A percentile compares a stretch with the other conserved stretches of the same genome.
Evolutionary conservation across 2,329 filamentous ascomycete species (phyloP).

Genomic region (Cytospora piceae): DNA sequence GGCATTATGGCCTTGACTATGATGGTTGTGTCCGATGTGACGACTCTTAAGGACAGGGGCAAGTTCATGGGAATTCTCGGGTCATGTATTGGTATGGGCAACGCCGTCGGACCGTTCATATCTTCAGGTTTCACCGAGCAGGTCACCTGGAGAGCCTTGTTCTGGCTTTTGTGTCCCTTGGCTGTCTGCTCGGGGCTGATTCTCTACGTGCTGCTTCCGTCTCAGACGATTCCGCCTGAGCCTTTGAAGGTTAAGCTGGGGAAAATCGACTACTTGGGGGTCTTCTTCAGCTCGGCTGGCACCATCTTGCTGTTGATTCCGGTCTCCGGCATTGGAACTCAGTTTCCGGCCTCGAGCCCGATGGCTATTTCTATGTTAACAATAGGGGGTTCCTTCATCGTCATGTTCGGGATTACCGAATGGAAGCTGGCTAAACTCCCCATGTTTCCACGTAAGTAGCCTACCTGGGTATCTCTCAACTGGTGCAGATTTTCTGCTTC

Average conservation of each 20-base stretch:
- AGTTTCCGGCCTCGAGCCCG: slow-evolving; percentile 57
- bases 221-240: slow-evolving; percentile 47
- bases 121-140: slow-evolving; percentile 44
- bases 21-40: slow-evolving; percentile 65
- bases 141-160: slow-evolving; percentile 48
- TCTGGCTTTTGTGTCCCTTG: slow-evolving; percentile 55
- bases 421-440: slow-evolving; percentile 59
- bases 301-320: slow-evolving; percentile 66
- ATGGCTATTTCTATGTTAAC: slow-evolving; percentile 63
- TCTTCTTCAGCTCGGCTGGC: slow-evolving; percentile 56
- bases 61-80: slow-evolving; percentile 55
- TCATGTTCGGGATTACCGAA: slow-evolving; percentile 58
- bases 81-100: slow-evolving; percentile 46
- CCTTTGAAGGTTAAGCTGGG: slow-evolving; percentile 53
- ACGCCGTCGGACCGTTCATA: slow-evolving; percentile 49
- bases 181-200: slow-evolving; percentile 47
- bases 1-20: slow-evolving; percentile 62
- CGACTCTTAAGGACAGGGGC: slow-evolving; percentile 61
- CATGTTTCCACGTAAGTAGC: slow-evolving; percentile 56
- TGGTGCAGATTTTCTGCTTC: slow-evolving; percentile 1
- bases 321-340: slow-evolving; percentile 60
- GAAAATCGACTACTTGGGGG: slow-evolving; percentile 63
- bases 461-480: no score
- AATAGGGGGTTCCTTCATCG: slow-evolving; percentile 33
- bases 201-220: slow-evolving; percentile 51